A percentile compares a stretch with the other conserved stretches of the same genome.
These are phyloP conservation scores for Chrysanthemum makinoi DNA, from an alignment of 129 eudicot species.

Conservation along the genomic window DNA sequence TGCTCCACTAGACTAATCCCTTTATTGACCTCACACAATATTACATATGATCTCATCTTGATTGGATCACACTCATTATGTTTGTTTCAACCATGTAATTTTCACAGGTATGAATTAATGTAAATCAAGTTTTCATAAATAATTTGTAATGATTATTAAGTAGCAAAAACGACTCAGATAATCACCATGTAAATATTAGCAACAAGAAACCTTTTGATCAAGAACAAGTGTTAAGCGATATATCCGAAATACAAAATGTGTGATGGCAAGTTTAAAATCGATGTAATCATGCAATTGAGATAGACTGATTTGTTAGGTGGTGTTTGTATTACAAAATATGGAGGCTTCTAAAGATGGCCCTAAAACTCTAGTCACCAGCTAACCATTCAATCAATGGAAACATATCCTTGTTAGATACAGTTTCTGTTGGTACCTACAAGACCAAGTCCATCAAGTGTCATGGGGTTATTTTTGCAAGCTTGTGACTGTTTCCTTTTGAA, in stretches of 20 bases:
- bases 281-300: not conserved
- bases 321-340: conserved; percentile 12
- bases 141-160: not conserved
- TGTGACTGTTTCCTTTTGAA: conserved; percentile 35
- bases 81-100: conserved; percentile 12
- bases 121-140: conserved; percentile 3
- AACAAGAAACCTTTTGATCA: not conserved
- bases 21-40: conserved; percentile 44
- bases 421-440: conserved; percentile 23
- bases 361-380: conserved; percentile 6
- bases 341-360: conserved; percentile 12
- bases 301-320: conserved; percentile 5
- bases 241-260: not conserved
- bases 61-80: conserved; percentile 26
- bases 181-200: not conserved
- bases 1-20: conserved; percentile 35
- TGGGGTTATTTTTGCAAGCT: conserved; percentile 19
- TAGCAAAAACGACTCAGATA: not conserved
- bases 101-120: not conserved
- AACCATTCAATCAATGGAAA: conserved; percentile 6
- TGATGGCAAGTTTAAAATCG: not conserved
- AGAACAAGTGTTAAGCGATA: not conserved
- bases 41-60: conserved; percentile 35
- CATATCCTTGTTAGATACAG: conserved; percentile 33
- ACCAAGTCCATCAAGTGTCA: conserved; percentile 32